Conservation (phyloP, 495 filamentous ascomycete species). For the Xylaria telfairii region DNA sequence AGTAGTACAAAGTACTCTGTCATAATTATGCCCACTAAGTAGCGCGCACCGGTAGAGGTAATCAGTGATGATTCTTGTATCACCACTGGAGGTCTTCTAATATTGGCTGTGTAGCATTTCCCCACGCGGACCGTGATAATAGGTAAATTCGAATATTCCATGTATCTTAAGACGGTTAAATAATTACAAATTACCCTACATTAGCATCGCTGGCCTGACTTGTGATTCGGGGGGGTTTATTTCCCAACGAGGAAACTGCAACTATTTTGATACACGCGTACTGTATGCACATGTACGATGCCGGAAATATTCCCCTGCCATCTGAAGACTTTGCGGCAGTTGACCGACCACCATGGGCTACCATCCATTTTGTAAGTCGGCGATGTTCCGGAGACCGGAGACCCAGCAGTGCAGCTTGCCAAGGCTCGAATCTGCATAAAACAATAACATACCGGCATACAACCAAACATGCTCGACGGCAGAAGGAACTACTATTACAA, state of each 20-base stretch:
- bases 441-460: not conserved
- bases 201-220: not conserved
- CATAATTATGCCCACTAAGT: not conserved
- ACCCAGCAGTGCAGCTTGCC: not conserved
- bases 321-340: too few species aligned
- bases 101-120: not conserved
- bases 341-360: too few species aligned
- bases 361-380: not conserved
- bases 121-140: not conserved
- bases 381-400: not conserved
- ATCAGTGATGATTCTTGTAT: not conserved
- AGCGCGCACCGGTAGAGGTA: too few species aligned
- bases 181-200: not conserved
- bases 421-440: constrained; percentile 2
- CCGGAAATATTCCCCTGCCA: not conserved
- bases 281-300: not conserved
- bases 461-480: not conserved
- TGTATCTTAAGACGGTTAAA: not conserved
- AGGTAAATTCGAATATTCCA: not conserved
- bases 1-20: not conserved
- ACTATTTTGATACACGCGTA: not conserved
- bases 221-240: not conserved
- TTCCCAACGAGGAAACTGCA: not conserved
- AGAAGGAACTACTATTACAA: not conserved
- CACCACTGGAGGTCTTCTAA: not conserved